Evolutionary conservation across 192 early-diverging fungal genomes (phyloP).

Genomic region (Entomortierella chlamydospora): DNA sequence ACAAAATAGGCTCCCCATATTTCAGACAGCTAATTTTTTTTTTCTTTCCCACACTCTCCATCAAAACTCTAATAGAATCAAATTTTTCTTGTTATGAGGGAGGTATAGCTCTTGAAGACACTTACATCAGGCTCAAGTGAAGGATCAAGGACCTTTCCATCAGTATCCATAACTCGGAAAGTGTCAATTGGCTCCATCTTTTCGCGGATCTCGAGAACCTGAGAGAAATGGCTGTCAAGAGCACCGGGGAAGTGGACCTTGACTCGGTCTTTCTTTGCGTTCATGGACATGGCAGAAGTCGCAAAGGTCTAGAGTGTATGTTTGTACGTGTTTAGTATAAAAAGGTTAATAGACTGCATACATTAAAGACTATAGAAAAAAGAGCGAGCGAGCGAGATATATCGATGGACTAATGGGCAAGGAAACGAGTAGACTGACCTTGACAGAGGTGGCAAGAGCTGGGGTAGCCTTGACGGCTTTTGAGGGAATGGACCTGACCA

Average conservation of each 20-base stretch:
- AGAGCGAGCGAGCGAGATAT: not conserved
- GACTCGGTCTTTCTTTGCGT: slow-evolving; percentile 51
- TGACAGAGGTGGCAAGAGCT: slow-evolving; percentile 36
- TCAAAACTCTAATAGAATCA: not conserved
- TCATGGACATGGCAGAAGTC: slow-evolving; percentile 31
- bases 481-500: slow-evolving; percentile 36
- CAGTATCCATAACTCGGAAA: slow-evolving; percentile 93
- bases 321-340: not conserved
- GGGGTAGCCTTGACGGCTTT: slow-evolving; percentile 18
- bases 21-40: not conserved
- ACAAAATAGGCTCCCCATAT: slow-evolving; percentile 2
- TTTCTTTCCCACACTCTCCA: slow-evolving; percentile 11
- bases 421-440: slow-evolving; percentile 11
- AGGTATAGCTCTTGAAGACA: not conserved
- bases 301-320: slow-evolving; percentile 29
- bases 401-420: not conserved
- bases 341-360: not conserved
- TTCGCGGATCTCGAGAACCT: slow-evolving; percentile 72
- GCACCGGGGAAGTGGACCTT: slow-evolving; percentile 79
- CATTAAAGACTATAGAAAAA: not conserved
- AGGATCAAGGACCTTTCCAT: slow-evolving; percentile 80
- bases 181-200: slow-evolving; percentile 82
- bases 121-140: slow-evolving; percentile 75
- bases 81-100: slow-evolving; percentile 14
- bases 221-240: slow-evolving; percentile 70